Evolutionary conservation across 352 stramenopile species (phyloP).

Genomic region (Phytophthora litchii): DNA sequence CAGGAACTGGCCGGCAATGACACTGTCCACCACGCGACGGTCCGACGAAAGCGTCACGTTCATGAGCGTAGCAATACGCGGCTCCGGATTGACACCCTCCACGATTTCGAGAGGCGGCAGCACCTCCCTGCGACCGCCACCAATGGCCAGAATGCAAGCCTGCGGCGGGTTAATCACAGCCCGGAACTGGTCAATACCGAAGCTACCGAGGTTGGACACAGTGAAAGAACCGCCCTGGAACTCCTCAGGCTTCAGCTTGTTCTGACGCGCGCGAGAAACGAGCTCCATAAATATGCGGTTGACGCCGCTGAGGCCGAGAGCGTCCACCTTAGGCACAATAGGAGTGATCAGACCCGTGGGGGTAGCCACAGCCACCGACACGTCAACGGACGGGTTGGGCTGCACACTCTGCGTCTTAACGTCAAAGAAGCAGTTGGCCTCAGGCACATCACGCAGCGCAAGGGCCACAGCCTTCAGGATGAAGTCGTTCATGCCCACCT

Average conservation of each 20-base stretch:
- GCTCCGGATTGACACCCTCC: conserved; percentile 74
- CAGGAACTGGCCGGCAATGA: conserved; percentile 96
- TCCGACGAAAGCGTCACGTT: conserved; percentile 97
- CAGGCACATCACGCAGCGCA: conserved; percentile 96
- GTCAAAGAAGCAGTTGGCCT: conserved; percentile 90
- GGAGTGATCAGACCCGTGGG: conserved; percentile 98
- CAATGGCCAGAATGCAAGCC: conserved; percentile 98
- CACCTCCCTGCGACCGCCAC: conserved; percentile 91
- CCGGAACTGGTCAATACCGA: conserved; percentile 98
- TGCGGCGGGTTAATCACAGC: conserved; percentile 99
- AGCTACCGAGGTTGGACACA: conserved; percentile 98
- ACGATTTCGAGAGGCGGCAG: conserved; percentile 55
- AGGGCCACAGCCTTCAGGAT: conserved; percentile 98
- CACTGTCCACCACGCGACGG: conserved; percentile 97
- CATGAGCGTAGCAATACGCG: conserved; percentile 92
- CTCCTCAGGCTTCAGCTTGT: conserved; percentile 99
- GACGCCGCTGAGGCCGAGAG: conserved; percentile 94
- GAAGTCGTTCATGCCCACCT: conserved; percentile 99
- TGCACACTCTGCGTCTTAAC: conserved; percentile 64
- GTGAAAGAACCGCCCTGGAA: conserved; percentile 99
- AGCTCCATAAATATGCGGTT: conserved; percentile 97
- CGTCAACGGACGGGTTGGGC: conserved; percentile 93
- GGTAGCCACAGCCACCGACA: conserved; percentile 98
- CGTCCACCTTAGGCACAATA: conserved; percentile 96
- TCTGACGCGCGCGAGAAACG: conserved; percentile 92